Percentiles rank a stretch among this genome's conserved stretches.
Conservation (phyloP, 805 yeast species). For the Groenewaldozyma salmanticensis region DNA sequence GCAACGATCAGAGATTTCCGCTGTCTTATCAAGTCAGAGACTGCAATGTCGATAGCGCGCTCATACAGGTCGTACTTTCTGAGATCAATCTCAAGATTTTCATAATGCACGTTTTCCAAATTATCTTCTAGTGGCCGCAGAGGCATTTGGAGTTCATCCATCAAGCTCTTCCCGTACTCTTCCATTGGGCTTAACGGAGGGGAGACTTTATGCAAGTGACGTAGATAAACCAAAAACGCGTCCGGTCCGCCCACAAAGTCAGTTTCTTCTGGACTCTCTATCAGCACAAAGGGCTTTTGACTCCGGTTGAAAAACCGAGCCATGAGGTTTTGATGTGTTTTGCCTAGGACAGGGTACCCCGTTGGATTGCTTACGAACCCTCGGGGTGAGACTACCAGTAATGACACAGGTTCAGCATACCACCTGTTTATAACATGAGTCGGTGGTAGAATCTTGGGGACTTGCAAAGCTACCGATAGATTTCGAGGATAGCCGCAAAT, state of each 20-base stretch:
- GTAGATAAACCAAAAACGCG: slow-evolving; percentile 17
- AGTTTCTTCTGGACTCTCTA: slow-evolving; percentile 7
- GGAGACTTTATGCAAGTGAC: slow-evolving; percentile 16
- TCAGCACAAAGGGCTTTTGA: not conserved
- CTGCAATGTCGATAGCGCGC: slow-evolving; percentile 49
- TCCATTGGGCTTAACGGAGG: slow-evolving; percentile 27
- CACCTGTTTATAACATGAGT: slow-evolving; percentile 45
- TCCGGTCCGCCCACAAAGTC: slow-evolving; percentile 17
- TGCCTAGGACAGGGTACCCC: slow-evolving; percentile 55
- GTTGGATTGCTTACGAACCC: slow-evolving; percentile 50
- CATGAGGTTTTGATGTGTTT: slow-evolving; percentile 42
- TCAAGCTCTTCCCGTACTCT: slow-evolving; percentile 28
- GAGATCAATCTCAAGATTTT: slow-evolving; percentile 59
- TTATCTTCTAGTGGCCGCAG: slow-evolving; percentile 59
- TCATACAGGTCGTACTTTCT: slow-evolving; percentile 63
- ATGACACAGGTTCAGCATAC: slow-evolving; percentile 58
- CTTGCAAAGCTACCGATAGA: slow-evolving; percentile 62
- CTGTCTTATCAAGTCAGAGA: slow-evolving; percentile 28
- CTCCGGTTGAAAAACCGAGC: slow-evolving; percentile 32
- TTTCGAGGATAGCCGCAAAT: slow-evolving; percentile 44
- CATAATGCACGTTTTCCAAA: slow-evolving; percentile 51
- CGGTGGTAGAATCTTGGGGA: slow-evolving; percentile 54
- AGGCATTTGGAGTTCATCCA: slow-evolving; percentile 47
- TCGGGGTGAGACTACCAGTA: slow-evolving; percentile 45
- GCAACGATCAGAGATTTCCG: slow-evolving; percentile 22